Evolutionary conservation across 768 basidiomycete species (phyloP).

Genomic region (Xerocomus potaroensis): DNA sequence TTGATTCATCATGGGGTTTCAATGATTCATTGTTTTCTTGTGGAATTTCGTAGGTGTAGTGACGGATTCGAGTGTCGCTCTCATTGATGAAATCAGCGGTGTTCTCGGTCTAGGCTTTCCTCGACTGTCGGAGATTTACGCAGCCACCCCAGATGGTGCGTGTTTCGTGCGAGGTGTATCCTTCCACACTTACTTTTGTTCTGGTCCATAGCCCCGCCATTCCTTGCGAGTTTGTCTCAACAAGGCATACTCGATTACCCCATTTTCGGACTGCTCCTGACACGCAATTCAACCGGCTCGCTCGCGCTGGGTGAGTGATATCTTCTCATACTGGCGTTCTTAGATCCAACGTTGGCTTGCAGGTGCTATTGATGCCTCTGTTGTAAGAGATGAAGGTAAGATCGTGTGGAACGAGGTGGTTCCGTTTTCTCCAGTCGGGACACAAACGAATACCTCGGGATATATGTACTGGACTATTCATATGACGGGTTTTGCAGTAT

Average conservation of each 20-base stretch:
- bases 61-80: slow-evolving; percentile 56
- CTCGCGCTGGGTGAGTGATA: slow-evolving; percentile 53
- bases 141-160: slow-evolving; percentile 45
- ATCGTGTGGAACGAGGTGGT: slow-evolving; percentile 75
- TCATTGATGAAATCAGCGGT: slow-evolving; percentile 64
- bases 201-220: slow-evolving; percentile 52
- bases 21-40: slow-evolving; percentile 1
- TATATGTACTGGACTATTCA: slow-evolving; percentile 77
- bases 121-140: slow-evolving; percentile 59
- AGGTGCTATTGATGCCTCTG: slow-evolving; percentile 74
- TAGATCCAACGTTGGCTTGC: background rate
- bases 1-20: background rate
- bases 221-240: slow-evolving; percentile 59
- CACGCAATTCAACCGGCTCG: slow-evolving; percentile 54
- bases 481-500: slow-evolving; percentile 51
- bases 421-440: slow-evolving; percentile 63
- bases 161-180: slow-evolving; percentile 11
- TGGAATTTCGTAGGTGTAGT: slow-evolving; percentile 46
- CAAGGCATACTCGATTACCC: slow-evolving; percentile 68
- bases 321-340: background rate
- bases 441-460: slow-evolving; percentile 55
- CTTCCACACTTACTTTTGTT: background rate
- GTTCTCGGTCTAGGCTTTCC: slow-evolving; percentile 75
- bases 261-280: slow-evolving; percentile 67
- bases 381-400: slow-evolving; percentile 54